Percentiles rank a stretch among this genome's conserved stretches.
Evolutionary conservation across 768 basidiomycete species (phyloP).

Genomic region (Candolleomyces eurysporus): DNA sequence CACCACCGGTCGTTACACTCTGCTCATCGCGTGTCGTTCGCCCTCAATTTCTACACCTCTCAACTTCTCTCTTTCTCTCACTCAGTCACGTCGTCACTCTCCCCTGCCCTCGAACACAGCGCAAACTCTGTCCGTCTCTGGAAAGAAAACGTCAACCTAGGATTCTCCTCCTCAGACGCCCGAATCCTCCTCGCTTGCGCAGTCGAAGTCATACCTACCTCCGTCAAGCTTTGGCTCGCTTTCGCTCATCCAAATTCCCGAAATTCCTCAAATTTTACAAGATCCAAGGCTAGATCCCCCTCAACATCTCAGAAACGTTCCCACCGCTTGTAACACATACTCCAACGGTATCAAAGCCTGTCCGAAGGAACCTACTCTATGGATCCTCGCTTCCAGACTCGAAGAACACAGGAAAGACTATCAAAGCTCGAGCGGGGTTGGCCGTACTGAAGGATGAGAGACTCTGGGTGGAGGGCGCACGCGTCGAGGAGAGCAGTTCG

Average conservation of each 20-base stretch:
- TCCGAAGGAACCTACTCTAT: conserved; percentile 80
- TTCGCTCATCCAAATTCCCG: conserved; percentile 90
- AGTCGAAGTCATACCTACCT: conserved; percentile 94
- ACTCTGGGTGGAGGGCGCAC: conserved; percentile 89
- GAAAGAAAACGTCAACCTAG: conserved; percentile 98
- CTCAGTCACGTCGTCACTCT: neutral
- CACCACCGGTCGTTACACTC: no score
- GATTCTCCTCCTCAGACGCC: conserved; percentile 84
- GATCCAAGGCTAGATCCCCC: conserved; percentile 91
- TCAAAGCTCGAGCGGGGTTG: conserved; percentile 85
- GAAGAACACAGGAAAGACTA: conserved; percentile 92
- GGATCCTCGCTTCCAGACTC: conserved; percentile 85
- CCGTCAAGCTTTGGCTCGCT: conserved; percentile 97
- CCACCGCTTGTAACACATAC: conserved; percentile 75
- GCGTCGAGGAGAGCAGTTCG: conserved; percentile 83
- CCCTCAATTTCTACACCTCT: no score
- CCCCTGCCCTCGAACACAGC: conserved; percentile 88
- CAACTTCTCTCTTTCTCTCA: neutral
- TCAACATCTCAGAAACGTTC: conserved; percentile 52
- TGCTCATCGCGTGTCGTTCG: no score
- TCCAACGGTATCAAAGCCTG: conserved; percentile 83
- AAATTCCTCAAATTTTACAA: conserved; percentile 92
- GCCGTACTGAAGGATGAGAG: conserved; percentile 82
- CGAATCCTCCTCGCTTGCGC: conserved; percentile 90
- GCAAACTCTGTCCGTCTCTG: conserved; percentile 95